phyloP scores from a whole-genome alignment of 2,329 filamentous ascomycete species.

The Cryphonectria radicalis region DNA sequence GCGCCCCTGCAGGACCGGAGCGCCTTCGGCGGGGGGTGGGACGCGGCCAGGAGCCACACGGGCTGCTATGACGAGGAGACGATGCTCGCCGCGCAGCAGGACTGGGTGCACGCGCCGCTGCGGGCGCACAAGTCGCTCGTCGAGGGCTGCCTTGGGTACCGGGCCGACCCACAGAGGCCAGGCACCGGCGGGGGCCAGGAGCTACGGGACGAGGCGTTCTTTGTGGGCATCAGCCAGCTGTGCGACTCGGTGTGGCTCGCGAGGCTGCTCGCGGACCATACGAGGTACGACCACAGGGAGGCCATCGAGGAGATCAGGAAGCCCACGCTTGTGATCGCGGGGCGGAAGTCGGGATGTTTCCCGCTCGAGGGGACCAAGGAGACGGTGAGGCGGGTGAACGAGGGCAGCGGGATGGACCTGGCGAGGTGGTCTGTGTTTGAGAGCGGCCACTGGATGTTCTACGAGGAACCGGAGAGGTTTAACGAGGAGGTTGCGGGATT shows the following conservation, averaged over 20 bases:
- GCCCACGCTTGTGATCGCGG: slow-evolving; percentile 44
- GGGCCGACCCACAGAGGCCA: slow-evolving; percentile 35
- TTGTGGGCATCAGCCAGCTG: slow-evolving; percentile 38
- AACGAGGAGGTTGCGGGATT: slow-evolving; percentile 41
- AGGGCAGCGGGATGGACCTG: slow-evolving; percentile 31
- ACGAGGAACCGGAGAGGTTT: slow-evolving; percentile 44
- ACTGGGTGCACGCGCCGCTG: slow-evolving; percentile 33
- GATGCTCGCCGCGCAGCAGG: slow-evolving; percentile 39
- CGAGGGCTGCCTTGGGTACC: slow-evolving; percentile 43
- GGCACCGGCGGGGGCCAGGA: slow-evolving; percentile 33
- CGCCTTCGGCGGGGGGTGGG: slow-evolving; percentile 38
- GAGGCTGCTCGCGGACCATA: slow-evolving; percentile 44
- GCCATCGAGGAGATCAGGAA: slow-evolving; percentile 41
- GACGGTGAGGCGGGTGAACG: slow-evolving; percentile 39
- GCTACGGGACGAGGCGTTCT: slow-evolving; percentile 41
- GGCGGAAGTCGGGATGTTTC: slow-evolving; percentile 44
- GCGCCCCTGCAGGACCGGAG: slow-evolving; percentile 46
- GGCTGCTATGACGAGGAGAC: slow-evolving; percentile 45
- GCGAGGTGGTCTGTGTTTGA: slow-evolving; percentile 40
- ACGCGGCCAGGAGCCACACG: slow-evolving; percentile 37
- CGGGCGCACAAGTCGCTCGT: slow-evolving; percentile 40
- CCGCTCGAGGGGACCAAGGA: slow-evolving; percentile 44
- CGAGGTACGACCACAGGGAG: slow-evolving; percentile 48
- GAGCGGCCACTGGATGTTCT: slow-evolving; percentile 47
- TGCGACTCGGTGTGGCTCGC: slow-evolving; percentile 46